Base-by-base conservation (phyloP, 805 yeast genomes). In the Limtongia smithiae region DNA sequence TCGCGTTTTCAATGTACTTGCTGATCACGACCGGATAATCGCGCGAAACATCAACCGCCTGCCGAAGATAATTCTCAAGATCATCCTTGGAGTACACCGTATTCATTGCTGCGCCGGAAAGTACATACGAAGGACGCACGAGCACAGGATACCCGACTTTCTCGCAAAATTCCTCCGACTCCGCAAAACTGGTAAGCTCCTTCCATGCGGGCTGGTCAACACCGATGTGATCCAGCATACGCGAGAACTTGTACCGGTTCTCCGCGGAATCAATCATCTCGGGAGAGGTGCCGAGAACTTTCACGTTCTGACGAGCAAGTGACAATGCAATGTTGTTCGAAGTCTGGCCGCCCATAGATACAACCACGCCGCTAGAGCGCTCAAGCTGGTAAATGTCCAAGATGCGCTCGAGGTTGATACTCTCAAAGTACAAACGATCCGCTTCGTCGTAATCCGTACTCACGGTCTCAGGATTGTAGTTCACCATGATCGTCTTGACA, bases 201-300 rank as follows among this genome's bases (percentile, higher is more conserved):
- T 90, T 91, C 98, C 98, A 91, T 33, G 96, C 96, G 37, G 98
- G 98, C 73, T 91, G 98, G 72, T 91, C 98, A 57, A 91, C 97
- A 48, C 95, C 96, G 64, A 91, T 91, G 60, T 80, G 80, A 71
- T 91, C 98, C 72, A 91, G 78, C 94, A 91, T 89, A 72, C 96
- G 86, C 37, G 96, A 88, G 75, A 91, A 91, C 74, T 93, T 91
- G 79, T 88, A 90, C 74, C 98, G 81, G 73, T 91, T 90, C 76
- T 91, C 98, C 57, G 98, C 98, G 54, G 94, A 81, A 66, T 91
- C 98, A 68, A 91, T 93, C 96, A 88, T 89, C 69, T 87, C 96
- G 49, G 98, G 98, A 31, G 96, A 85, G 40, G 98, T 91, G 69
- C 98, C 98, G 62, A 91, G 74, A 57, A 91, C 85, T 75, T 93